Percentiles rank a stretch among this genome's conserved stretches.
Evolutionary conservation across 176 grass and related monocot genomes (phyloP).

Genomic region (Oryza glaberrima): DNA sequence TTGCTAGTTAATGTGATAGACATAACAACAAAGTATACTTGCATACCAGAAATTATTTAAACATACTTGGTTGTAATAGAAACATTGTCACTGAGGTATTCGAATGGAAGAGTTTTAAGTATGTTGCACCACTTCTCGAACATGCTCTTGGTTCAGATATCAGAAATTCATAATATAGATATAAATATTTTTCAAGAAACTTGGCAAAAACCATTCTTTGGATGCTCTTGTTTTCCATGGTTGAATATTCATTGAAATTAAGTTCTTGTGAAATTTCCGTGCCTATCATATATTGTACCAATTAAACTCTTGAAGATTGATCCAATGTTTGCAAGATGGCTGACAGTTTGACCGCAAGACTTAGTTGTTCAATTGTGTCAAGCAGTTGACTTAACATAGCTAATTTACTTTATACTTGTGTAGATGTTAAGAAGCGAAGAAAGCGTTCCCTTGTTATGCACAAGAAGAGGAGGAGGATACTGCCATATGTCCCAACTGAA

Average conservation of each 20-base stretch:
- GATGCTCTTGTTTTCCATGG: neutral
- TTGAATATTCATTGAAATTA: neutral
- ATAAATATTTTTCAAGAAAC: neutral
- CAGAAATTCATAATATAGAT: neutral
- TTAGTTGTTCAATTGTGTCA: neutral
- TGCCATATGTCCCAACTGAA: slow-evolving; percentile 73
- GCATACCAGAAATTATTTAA: neutral
- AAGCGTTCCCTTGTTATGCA: slow-evolving; percentile 69
- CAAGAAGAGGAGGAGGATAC: slow-evolving; percentile 82
- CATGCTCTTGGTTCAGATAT: neutral
- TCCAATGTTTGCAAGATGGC: neutral
- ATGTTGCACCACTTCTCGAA: neutral
- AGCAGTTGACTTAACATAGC: slow-evolving; percentile 7
- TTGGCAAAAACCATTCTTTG: neutral
- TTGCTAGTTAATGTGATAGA: neutral
- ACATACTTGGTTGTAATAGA: neutral
- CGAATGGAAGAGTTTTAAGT: neutral
- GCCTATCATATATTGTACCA: neutral
- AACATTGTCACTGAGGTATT: neutral
- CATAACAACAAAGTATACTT: neutral
- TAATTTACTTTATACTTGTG: slow-evolving; percentile 20
- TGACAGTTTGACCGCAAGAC: neutral
- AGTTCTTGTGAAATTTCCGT: neutral
- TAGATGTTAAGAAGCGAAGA: slow-evolving; percentile 68
- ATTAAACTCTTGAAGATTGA: slow-evolving; percentile 4